These are phyloP conservation scores for Saccharomyces hybrid DNA, from an alignment of 1,139 yeast genomes.

Conservation along the genomic window DNA sequence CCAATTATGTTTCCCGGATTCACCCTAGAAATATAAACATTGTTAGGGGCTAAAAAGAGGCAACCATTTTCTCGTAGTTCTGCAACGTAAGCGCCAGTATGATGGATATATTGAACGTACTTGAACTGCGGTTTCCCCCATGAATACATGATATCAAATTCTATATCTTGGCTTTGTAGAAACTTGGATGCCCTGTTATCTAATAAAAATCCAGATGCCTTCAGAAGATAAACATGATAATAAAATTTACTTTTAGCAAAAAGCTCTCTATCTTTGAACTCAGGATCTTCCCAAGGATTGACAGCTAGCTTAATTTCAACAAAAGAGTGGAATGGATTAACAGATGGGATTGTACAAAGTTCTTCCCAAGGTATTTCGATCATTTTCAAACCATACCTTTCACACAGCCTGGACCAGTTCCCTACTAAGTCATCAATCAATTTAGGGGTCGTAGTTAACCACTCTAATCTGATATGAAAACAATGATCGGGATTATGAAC, in stretches of 20 bases:
- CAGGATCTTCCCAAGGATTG: slow-evolving; percentile 59
- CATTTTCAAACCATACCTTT: slow-evolving; percentile 72
- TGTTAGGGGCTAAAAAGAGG: slow-evolving; percentile 74
- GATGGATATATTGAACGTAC: slow-evolving; percentile 83
- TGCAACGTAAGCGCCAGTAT: slow-evolving; percentile 81
- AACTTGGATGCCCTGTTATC: slow-evolving; percentile 72
- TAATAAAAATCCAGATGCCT: slow-evolving; percentile 62
- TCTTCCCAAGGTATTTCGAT: slow-evolving; percentile 95
- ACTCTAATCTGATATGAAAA: slow-evolving; percentile 82
- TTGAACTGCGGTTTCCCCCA: slow-evolving; percentile 88
- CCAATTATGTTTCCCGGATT: slow-evolving; percentile 34
- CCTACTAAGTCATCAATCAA: slow-evolving; percentile 82
- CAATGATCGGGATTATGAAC: slow-evolving; percentile 95
- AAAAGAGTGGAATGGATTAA: slow-evolving; percentile 84
- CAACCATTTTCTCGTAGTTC: slow-evolving; percentile 80
- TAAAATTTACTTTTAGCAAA: slow-evolving; percentile 44
- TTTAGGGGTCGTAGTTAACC: slow-evolving; percentile 87
- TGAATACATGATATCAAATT: slow-evolving; percentile 61
- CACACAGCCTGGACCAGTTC: slow-evolving; percentile 76
- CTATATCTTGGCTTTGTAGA: slow-evolving; percentile 46
- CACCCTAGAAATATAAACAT: slow-evolving; percentile 60
- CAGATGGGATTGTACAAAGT: slow-evolving; percentile 62
- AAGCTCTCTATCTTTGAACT: slow-evolving; percentile 40
- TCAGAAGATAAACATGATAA: slow-evolving; percentile 57
- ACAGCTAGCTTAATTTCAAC: slow-evolving; percentile 57